These are phyloP conservation scores for Neurospora discreta DNA, from an alignment of 495 filamentous ascomycete species.

Conservation along the genomic window DNA sequence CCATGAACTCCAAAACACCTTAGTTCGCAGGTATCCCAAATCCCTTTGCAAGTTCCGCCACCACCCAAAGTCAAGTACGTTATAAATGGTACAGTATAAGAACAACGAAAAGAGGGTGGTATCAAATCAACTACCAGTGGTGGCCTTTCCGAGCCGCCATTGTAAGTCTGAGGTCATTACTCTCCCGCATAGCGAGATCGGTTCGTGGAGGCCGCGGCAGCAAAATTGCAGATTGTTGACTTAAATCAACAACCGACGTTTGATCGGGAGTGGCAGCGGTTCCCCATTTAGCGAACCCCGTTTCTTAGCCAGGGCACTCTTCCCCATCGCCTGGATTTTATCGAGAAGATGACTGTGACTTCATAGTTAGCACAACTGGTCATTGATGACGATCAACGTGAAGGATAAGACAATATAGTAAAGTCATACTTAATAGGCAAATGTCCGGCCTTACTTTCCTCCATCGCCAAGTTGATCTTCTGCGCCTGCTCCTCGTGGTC, in stretches of 20 bases:
- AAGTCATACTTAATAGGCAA: constrained; percentile 47
- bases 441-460: constrained; percentile 39
- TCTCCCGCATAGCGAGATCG: neutral
- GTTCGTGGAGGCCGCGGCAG: neutral
- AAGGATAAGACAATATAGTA: neutral
- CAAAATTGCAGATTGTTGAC: too few relatives aligned
- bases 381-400: neutral
- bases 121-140: neutral
- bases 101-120: neutral
- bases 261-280: constrained; percentile 22
- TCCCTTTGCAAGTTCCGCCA: neutral
- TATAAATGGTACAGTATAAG: neutral
- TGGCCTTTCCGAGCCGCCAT: neutral
- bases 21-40: neutral
- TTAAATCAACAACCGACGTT: constrained; percentile 25
- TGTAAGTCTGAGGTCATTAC: neutral
- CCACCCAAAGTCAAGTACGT: neutral
- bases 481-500: constrained; percentile 54
- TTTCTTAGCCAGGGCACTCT: constrained; percentile 15
- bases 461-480: constrained; percentile 42
- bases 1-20: neutral
- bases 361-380: neutral
- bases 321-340: constrained; percentile 30
- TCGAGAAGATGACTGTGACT: constrained; percentile 30
- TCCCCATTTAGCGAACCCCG: constrained; percentile 14